Evolutionary conservation across 2,329 filamentous ascomycete species (phyloP), one percentile per base, ranked within the genome.

Genomic region (Microdochium paspali): DNA sequence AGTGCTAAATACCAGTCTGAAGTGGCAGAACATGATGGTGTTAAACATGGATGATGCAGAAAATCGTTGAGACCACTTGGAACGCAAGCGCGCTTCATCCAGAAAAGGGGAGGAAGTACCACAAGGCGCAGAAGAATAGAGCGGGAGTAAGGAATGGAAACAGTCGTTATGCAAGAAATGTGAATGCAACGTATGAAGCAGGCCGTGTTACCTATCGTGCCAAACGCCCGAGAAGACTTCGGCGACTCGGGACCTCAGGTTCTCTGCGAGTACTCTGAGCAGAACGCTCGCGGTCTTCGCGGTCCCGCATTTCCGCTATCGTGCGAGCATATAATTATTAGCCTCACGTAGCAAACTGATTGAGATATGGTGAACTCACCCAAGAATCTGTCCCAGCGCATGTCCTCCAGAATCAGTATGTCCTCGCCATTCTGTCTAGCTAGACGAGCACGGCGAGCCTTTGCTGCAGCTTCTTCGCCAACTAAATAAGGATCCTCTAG

Each of bases 401-500:
- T 66, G 53, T 82, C 76, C 63, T 83, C 79, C 26, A 70, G 66
- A 40, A 75, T 62, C 47, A 84, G 63, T 39, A 79, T 63, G 49
- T 78, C 76, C 24, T 76, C 74, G 1, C 71, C 71, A 32, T 68
- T 71, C 63, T 83, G 76, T 46, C 74, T 66, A n/a, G 71, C 71
- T 24, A 83, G 61, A 51, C 82, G 70, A 57, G 78, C 76, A n/a
- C 66, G 64, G 40, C 78, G 69, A 7, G 80, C 79, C 51, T 71
- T 63, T 10, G 70, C 68, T 2, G 83, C 83, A 3, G 81, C 82
- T 45, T 73, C 72, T 63, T 85, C 81, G 28, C 83, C 83, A 2
- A 86, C 83, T 10, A 86, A 66, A 48, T 82, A 74, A 0, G 82
- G 82, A 53, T 86, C 83, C 62, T 87, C 83, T 18, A 82, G 69